Evolutionary conservation across 768 basidiomycete species (phyloP), one percentile per base, ranked within the genome.

Genomic region (Heimioporus sp.): DNA sequence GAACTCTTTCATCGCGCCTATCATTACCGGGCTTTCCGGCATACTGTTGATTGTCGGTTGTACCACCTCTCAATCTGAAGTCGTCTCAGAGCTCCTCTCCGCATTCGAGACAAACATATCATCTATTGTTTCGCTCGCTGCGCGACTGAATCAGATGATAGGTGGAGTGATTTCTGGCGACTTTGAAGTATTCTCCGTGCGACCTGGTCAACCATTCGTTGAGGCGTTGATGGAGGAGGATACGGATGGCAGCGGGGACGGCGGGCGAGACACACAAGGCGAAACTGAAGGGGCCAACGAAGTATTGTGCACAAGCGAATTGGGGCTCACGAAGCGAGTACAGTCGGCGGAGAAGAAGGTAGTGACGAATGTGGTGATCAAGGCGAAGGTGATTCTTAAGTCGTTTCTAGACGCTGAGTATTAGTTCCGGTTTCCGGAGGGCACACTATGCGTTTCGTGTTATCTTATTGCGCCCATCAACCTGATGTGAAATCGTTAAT

Each of bases 81-180:
- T 36, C 3, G 9, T 4, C 5, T 44, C 43, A 1, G 11, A 46
- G 17, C 9, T 57, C 15, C 34, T 30, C 8, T 38, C 35, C 21
- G 44, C 8, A 32, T 48, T 55, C 16, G 39, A n/a, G 19, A 8
- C 45, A 7, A 51, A 42, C 3, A 24, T 56, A 19, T 17, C 28
- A 1, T 28, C 34, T 7, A 19, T 20, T 10, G 15, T 56, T 5
- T 24, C 30, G 4, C 42, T 51, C 17, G 46, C 56, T 4, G 49
- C 30, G 12, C 31, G 16, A 10, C 41, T 50, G 4, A 38, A 36
- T 9, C 19, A 51, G 36, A 57, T 56, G 49, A 36, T 57, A 8
- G 20, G 32, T 13, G 53, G 28, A 2, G 45, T 57, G 5, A 12
- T 56, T 9, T 51, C 56, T 2, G 39, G 54, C 15, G 46, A 57